Percentiles rank a stretch among this genome's conserved stretches.
Evolutionary conservation across 108 stramenopile genomes (phyloP).

Genomic region (Cyclotella cryptica): DNA sequence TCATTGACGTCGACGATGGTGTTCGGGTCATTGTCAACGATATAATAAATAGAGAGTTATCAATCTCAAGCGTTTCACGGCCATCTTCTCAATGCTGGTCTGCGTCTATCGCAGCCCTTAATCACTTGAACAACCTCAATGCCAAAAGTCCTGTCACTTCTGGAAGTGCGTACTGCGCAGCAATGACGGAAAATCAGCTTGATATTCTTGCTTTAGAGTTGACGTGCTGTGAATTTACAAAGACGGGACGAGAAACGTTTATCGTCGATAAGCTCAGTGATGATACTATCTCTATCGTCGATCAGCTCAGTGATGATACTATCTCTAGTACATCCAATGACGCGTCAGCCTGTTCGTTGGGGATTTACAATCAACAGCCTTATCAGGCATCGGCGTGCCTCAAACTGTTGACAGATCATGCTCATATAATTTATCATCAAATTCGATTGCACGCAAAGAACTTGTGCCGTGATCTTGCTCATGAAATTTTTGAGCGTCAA

Average conservation of each 20-base stretch:
- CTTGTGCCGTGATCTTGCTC: constrained; percentile 33
- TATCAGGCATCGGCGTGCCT: constrained; percentile 44
- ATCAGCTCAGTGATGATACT: not conserved
- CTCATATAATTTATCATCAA: constrained; percentile 36
- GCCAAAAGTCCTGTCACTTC: not conserved
- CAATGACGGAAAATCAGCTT: constrained; percentile 46
- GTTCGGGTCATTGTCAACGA: not conserved
- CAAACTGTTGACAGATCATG: constrained; percentile 39
- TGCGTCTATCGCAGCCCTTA: not conserved
- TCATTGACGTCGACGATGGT: not conserved
- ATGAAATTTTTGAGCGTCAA: constrained; percentile 32
- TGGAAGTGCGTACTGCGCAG: constrained; percentile 30
- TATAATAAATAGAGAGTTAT: not conserved
- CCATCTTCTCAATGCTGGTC: constrained; percentile 3
- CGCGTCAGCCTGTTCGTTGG: not conserved
- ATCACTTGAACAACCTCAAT: not conserved
- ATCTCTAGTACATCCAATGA: not conserved
- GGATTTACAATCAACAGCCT: constrained; percentile 1
- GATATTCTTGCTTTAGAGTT: constrained; percentile 46
- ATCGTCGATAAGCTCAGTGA: not conserved
- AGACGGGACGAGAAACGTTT: constrained; percentile 21
- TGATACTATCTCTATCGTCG: not conserved
- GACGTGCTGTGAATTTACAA: constrained; percentile 45
- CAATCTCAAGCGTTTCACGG: not conserved
- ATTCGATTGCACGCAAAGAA: constrained; percentile 34